Conservation (phyloP, 2,329 filamentous ascomycete species). For the Diplodia seriata region DNA sequence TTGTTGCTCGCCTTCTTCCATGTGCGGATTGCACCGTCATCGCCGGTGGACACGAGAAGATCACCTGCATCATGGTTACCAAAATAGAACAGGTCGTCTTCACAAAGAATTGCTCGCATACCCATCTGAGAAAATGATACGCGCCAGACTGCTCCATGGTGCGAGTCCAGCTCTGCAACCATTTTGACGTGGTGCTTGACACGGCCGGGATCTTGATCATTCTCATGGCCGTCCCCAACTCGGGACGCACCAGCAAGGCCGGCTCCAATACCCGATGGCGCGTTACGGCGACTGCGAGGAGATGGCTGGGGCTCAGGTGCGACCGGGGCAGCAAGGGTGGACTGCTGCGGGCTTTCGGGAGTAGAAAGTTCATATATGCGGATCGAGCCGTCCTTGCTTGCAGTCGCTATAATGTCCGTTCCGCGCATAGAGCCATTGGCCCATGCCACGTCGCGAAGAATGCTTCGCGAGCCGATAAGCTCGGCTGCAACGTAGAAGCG, state of each 20-base stretch:
- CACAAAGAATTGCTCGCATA: slow-evolving; percentile 36
- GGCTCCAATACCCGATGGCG: slow-evolving; percentile 61
- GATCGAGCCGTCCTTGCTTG: slow-evolving; percentile 88
- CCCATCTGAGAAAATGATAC: slow-evolving; percentile 67
- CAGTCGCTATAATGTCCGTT: slow-evolving; percentile 88
- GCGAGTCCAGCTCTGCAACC: slow-evolving; percentile 70
- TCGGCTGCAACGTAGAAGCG: slow-evolving; percentile 87
- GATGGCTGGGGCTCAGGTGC: slow-evolving; percentile 23
- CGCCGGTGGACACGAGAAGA: slow-evolving; percentile 76
- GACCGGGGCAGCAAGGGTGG: slow-evolving; percentile 19
- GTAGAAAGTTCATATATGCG: slow-evolving; percentile 85
- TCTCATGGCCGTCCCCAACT: slow-evolving; percentile 57
- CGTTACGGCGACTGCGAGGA: slow-evolving; percentile 39
- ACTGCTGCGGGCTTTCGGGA: slow-evolving; percentile 55
- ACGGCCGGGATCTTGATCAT: slow-evolving; percentile 67
- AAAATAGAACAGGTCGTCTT: background rate
- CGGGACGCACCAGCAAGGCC: slow-evolving; percentile 56
- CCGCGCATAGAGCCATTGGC: slow-evolving; percentile 89
- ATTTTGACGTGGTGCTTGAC: slow-evolving; percentile 69
- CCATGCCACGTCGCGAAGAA: slow-evolving; percentile 85
- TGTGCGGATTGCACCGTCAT: slow-evolving; percentile 68
- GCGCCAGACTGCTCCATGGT: slow-evolving; percentile 76
- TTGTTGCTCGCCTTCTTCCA: slow-evolving; percentile 59
- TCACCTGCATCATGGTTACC: slow-evolving; percentile 64
- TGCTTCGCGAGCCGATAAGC: slow-evolving; percentile 72